Base-by-base conservation (phyloP, 2,329 filamentous ascomycete species). In the Meredithiella fracta region DNA sequence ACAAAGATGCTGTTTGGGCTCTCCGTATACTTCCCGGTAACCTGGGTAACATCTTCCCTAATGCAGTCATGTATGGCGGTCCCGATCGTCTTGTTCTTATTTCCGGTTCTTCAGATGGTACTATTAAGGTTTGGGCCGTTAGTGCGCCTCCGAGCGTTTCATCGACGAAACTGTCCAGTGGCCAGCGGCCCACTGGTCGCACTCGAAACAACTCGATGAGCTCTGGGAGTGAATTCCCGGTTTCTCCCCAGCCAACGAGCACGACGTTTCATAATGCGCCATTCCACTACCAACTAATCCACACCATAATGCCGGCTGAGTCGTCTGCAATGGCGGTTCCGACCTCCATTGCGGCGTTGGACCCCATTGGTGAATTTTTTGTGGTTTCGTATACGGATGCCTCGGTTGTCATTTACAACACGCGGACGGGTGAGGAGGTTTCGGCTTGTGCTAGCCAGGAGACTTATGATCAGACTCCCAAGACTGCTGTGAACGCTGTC, bases 1-100 rank as follows among this genome's bases (percentile, higher is more conserved):
- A 97, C 65, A 94, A 85, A 0, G 92, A 98, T 72, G 88, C 90
- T 3, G 88, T 98, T 3, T 98, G 92, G 92, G 84, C 89, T 2
- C 78, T 98, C 2, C 96, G 90, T 64, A 88, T 97, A 14, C 77
- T 98, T 2, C 92, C 92, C 2, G 82, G 86, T 2, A 91, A 86
- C 0, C 76, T 88, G 17, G 86, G 84, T 2, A 74, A 83, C 26
- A 77, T 96, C 1, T 94, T 96, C 64, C 89, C 90, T 15, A 80
- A 79, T 55, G 78, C 78, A 59, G 85, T 74, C 64, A 77, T 81
- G 47, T 86, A 86, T 64, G 91, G 90, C 29, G 85, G 82, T 8
- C 73, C 88, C 1, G 92, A 97, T 65, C 80, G 91, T 17, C 86
- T 97, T 53, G 71, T 97, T 26, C 76, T 98, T n/a, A 91, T 83